Evolutionary conservation across 305 asterid genomes (phyloP), one percentile per base, ranked within the genome.

Genomic region (Stenogyne calaminthoides): DNA sequence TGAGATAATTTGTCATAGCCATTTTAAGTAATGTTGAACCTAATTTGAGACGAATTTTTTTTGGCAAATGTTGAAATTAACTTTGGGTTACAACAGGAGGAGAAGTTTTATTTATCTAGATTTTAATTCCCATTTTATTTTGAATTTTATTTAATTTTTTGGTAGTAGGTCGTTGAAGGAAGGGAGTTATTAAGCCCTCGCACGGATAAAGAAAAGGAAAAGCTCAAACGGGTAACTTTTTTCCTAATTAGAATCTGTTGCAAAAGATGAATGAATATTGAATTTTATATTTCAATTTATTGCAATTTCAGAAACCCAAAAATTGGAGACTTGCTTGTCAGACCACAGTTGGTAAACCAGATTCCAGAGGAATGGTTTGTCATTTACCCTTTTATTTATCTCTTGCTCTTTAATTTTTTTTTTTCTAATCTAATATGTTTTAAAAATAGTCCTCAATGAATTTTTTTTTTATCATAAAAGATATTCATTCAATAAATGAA

Each of bases 261-360:
- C 47, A 40, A 40, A 40, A 40, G 7, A 55, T 3, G 19, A n/a
- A n/a, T n/a, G n/a, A 18, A 8, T 18, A 55, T 12, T 57, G 25
- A 1, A 51, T 51, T 51, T 51, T 11, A 57, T 20, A 22, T n/a
- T 49, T 12, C 19, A 16, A 59, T 4, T 62, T 66, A 56, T 64
- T 68, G 42, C 59, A 20, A 71, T 49, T 80, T 69, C 85, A 92
- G 98, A 78, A 87, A 40, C 96, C 96, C 5, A 92, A 75, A 57
- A 92, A 86, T 76, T 92, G 98, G 98, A 87, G 98, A 79, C 89
- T 88, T 57, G 98, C 98, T 64, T 92, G 96, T 68, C 98, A 90
- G 78, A 74, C 86, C 47, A 84, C 74, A 2, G 96, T 87, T 54
- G 96, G 96, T 32, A 55, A 75, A 63, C 77, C 87, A 11, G 91